Evolutionary conservation across 2,329 filamentous ascomycete species (phyloP).

Genomic region (Neodidymelliopsis sp.): DNA sequence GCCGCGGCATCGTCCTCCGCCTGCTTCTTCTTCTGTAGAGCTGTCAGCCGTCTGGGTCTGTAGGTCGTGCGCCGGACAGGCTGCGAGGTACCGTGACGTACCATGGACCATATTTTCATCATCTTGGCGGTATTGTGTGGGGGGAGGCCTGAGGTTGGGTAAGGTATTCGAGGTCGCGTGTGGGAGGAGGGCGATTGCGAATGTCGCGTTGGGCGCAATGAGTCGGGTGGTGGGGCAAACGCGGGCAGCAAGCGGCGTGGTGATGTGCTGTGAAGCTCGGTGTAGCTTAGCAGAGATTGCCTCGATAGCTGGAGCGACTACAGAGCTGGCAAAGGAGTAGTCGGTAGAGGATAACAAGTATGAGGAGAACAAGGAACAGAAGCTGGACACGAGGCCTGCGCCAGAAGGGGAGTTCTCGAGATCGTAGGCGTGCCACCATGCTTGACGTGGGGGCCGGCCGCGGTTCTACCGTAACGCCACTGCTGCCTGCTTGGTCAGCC

Average conservation of each 20-base stretch:
- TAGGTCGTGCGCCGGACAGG: not conserved
- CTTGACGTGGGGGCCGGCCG: constrained; percentile 13
- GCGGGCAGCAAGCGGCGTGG: constrained; percentile 15
- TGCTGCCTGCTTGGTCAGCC: not conserved
- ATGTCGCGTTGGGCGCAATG: constrained; percentile 15
- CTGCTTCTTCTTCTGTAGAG: constrained; percentile 79
- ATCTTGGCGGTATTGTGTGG: constrained; percentile 65
- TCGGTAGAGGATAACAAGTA: not conserved
- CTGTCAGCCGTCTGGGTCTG: constrained; percentile 31
- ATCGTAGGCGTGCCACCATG: constrained; percentile 14
- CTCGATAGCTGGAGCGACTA: not conserved
- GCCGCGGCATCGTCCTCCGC: constrained; percentile 93
- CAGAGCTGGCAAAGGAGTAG: not conserved
- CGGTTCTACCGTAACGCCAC: constrained; percentile 1
- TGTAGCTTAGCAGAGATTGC: not conserved
- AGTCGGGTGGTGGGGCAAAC: constrained; percentile 25
- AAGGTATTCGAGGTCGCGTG: constrained; percentile 25
- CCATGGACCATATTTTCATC: constrained; percentile 99
- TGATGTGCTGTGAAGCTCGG: constrained; percentile 7
- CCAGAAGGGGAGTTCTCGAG: constrained; percentile 7
- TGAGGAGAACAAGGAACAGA: not conserved
- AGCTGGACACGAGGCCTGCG: constrained; percentile 2
- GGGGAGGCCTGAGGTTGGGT: constrained; percentile 9
- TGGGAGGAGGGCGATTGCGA: constrained; percentile 14
- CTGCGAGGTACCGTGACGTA: constrained; percentile 52